Evolutionary conservation across 1,139 yeast species (phyloP).

Genomic region (Geotrichum europaeum): DNA sequence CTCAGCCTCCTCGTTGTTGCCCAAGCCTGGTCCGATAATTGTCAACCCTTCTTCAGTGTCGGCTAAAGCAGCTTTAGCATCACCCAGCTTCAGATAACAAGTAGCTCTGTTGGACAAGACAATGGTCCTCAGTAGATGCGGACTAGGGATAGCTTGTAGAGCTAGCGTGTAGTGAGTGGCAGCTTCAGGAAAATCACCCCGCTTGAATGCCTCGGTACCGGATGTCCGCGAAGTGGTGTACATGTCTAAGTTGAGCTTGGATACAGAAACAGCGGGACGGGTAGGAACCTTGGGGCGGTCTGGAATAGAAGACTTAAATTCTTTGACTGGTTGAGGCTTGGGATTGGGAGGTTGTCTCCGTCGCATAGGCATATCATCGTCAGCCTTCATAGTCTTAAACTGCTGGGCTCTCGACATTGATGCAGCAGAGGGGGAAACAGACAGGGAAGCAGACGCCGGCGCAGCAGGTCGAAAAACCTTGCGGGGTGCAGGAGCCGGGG

Average conservation of each 20-base stretch:
- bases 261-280: constrained; percentile 28
- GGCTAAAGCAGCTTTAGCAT: constrained; percentile 55
- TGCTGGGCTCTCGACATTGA: constrained; percentile 18
- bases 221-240: constrained; percentile 51
- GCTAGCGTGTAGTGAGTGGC: constrained; percentile 56
- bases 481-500: constrained; percentile 11
- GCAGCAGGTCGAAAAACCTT: background rate
- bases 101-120: constrained; percentile 73
- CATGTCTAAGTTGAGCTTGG: constrained; percentile 40
- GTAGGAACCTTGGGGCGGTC: constrained; percentile 21
- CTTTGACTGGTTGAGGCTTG: constrained; percentile 2
- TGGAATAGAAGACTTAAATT: constrained; percentile 16
- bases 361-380: constrained; percentile 27
- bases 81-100: constrained; percentile 66
- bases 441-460: background rate
- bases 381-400: constrained; percentile 18
- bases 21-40: constrained; percentile 45
- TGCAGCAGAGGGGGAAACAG: background rate
- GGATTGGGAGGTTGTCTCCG: constrained; percentile 18
- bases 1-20: constrained; percentile 38
- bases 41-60: constrained; percentile 53
- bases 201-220: constrained; percentile 59
- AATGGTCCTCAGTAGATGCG: constrained; percentile 62
- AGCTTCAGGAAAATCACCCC: constrained; percentile 79
- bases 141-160: constrained; percentile 53